phyloP scores from a whole-genome alignment of 2,329 filamentous ascomycete species.

The Trichoderma endophyticum region DNA sequence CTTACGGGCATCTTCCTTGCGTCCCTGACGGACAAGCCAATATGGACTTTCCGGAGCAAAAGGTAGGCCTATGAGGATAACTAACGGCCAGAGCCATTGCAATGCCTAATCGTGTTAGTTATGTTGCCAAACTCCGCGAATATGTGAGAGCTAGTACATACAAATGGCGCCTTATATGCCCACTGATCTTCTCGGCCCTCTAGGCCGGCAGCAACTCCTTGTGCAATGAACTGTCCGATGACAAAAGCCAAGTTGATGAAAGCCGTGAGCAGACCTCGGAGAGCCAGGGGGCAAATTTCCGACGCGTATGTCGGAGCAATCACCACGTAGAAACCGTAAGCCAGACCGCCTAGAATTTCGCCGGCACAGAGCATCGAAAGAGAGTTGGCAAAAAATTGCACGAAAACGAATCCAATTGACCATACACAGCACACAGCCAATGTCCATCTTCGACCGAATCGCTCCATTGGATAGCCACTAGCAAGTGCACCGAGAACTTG shows the following conservation, averaged over 20 bases:
- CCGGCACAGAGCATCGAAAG: slow-evolving; percentile 56
- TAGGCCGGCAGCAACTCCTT: slow-evolving; percentile 44
- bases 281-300: slow-evolving; percentile 57
- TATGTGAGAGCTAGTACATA: slow-evolving; percentile 12
- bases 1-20: slow-evolving; percentile 39
- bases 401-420: slow-evolving; percentile 54
- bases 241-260: slow-evolving; percentile 63
- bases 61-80: slow-evolving; percentile 44
- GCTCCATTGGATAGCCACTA: slow-evolving; percentile 32
- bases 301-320: slow-evolving; percentile 58
- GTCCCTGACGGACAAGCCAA: slow-evolving; percentile 46
- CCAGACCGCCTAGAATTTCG: slow-evolving; percentile 58
- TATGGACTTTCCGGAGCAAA: slow-evolving; percentile 51
- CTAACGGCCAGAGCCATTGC: slow-evolving; percentile 49
- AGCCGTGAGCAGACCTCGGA: slow-evolving; percentile 56
- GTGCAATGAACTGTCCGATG: slow-evolving; percentile 57
- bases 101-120: slow-evolving; percentile 32
- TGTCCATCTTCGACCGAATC: slow-evolving; percentile 44
- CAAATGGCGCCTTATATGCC: slow-evolving; percentile 39
- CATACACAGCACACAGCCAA: slow-evolving; percentile 43
- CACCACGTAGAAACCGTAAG: slow-evolving; percentile 60
- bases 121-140: not conserved
- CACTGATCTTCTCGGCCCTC: slow-evolving; percentile 41
- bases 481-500: slow-evolving; percentile 44
- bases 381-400: slow-evolving; percentile 60